These are phyloP conservation scores for Ceratobasidium sp. DNA, from an alignment of 1,284 basidiomycete genomes.

Conservation along the genomic window DNA sequence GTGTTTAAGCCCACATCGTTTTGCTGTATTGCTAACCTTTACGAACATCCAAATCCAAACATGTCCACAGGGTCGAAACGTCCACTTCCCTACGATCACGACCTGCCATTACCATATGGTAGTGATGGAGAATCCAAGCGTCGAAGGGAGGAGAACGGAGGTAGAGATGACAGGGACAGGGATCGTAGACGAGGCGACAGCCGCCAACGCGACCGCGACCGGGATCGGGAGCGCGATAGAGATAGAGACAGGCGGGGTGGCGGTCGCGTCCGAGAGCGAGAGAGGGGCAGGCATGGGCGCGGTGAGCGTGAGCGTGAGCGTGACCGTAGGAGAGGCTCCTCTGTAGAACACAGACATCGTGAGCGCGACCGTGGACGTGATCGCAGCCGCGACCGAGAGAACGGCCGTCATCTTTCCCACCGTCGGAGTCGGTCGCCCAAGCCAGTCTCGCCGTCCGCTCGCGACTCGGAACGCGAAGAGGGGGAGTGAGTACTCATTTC, in stretches of 20 bases:
- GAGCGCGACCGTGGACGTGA: conserved; percentile 24
- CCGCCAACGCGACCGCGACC: conserved; percentile 56
- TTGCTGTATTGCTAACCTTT: conserved; percentile 25
- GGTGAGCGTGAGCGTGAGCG: conserved; percentile 55
- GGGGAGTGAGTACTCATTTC: conserved; percentile 52
- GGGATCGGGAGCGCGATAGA: conserved; percentile 56
- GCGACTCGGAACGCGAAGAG: conserved; percentile 51
- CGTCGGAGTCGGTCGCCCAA: conserved; percentile 46
- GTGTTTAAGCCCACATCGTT: conserved; percentile 42
- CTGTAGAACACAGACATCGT: conserved; percentile 34
- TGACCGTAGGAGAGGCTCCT: conserved; percentile 51
- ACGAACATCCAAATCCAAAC: conserved; percentile 58
- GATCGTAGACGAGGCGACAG: conserved; percentile 62
- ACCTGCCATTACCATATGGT: conserved; percentile 53
- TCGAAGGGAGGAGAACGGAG: conserved; percentile 63
- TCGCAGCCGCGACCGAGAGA: conserved; percentile 56
- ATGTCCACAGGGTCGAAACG: conserved; percentile 84
- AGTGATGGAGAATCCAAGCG: conserved; percentile 54
- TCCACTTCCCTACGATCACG: conserved; percentile 71
- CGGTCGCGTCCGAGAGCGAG: conserved; percentile 20
- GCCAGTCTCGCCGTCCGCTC: conserved; percentile 44
- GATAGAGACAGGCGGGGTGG: conserved; percentile 37
- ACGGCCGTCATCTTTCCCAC: conserved; percentile 29
- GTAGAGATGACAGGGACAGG: conserved; percentile 81
- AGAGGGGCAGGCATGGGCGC: conserved; percentile 53